These are phyloP conservation scores for Ceratocystis ficicola DNA, from an alignment of 2,329 filamentous ascomycete genomes.

Conservation along the genomic window DNA sequence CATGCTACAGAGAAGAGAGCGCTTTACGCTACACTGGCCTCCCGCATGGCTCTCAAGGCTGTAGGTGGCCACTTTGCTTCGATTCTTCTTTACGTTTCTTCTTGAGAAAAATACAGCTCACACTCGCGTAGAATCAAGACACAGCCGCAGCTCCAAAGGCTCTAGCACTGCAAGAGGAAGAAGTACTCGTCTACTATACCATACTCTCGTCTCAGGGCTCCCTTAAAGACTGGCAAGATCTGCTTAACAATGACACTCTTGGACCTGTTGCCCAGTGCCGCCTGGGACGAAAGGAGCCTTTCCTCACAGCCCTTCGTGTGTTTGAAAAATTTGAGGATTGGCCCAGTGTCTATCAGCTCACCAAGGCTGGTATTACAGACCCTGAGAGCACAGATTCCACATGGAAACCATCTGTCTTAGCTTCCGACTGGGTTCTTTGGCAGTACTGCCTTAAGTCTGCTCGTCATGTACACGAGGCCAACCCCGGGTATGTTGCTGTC, in stretches of 20 bases:
- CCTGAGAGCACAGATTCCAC: conserved; percentile 30
- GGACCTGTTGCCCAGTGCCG: conserved; percentile 36
- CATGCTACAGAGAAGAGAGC: conserved; percentile 38
- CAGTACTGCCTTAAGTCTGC: conserved; percentile 29
- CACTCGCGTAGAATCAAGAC: conserved; percentile 17
- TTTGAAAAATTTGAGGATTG: conserved; percentile 34
- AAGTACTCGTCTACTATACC: conserved; percentile 39
- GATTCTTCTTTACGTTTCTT: not conserved
- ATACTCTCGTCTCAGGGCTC: conserved; percentile 36
- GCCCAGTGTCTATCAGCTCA: conserved; percentile 35
- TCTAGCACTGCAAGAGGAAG: conserved; percentile 33
- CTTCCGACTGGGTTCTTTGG: conserved; percentile 35
- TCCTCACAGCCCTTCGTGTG: conserved; percentile 33
- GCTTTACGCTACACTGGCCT: conserved; percentile 40
- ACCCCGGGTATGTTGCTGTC: conserved; percentile 18
- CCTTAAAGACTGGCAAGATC: conserved; percentile 33
- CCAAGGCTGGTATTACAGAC: conserved; percentile 33
- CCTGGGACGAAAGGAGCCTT: conserved; percentile 37
- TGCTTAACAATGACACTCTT: conserved; percentile 32
- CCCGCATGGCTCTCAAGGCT: conserved; percentile 24
- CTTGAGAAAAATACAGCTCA: not conserved
- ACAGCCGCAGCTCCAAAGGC: conserved; percentile 11
- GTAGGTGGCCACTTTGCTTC: conserved; percentile 6
- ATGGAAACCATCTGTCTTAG: conserved; percentile 33
- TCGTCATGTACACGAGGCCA: conserved; percentile 12